Evolutionary conservation across 1,139 yeast genomes (phyloP).

Genomic region (Candida sojae): DNA sequence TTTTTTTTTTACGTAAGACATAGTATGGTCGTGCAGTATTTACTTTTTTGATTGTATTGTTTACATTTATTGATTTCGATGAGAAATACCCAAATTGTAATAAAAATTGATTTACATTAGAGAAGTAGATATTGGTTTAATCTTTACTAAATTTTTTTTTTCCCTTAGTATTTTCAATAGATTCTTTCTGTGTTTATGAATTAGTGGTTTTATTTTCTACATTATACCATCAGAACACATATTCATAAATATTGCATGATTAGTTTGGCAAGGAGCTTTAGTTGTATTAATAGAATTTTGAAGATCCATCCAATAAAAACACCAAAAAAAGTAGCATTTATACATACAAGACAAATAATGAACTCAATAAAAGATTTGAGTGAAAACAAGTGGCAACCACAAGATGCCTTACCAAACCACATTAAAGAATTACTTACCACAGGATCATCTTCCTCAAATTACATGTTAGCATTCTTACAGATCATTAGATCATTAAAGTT

Average conservation of each 20-base stretch:
- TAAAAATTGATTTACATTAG: background rate
- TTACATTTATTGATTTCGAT: conserved; percentile 1
- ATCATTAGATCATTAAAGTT: conserved; percentile 74
- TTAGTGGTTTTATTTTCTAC: too few relatives aligned
- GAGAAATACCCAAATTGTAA: background rate
- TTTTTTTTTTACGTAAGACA: too few relatives aligned
- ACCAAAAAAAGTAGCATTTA: background rate
- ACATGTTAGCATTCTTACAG: conserved; percentile 72
- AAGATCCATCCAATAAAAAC: background rate
- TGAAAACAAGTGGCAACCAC: conserved; percentile 56
- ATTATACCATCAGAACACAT: too few relatives aligned
- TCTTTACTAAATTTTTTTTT: background rate
- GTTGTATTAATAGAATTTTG: background rate
- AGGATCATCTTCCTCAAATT: conserved; percentile 31
- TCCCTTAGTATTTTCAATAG: background rate
- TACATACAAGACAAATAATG: conserved; percentile 6
- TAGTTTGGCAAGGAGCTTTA: too few relatives aligned
- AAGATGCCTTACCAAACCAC: conserved; percentile 55
- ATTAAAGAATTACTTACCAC: conserved; percentile 45
- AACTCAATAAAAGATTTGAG: conserved; percentile 12
- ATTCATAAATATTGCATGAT: too few relatives aligned
- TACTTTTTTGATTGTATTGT: background rate
- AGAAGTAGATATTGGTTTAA: background rate
- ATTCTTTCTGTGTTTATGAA: too few relatives aligned
- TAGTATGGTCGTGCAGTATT: background rate